Percentiles rank a stretch among this genome's conserved stretches.
These are phyloP conservation scores for Cytidiella melzeri DNA, from an alignment of 768 basidiomycete species.

Conservation along the genomic window DNA sequence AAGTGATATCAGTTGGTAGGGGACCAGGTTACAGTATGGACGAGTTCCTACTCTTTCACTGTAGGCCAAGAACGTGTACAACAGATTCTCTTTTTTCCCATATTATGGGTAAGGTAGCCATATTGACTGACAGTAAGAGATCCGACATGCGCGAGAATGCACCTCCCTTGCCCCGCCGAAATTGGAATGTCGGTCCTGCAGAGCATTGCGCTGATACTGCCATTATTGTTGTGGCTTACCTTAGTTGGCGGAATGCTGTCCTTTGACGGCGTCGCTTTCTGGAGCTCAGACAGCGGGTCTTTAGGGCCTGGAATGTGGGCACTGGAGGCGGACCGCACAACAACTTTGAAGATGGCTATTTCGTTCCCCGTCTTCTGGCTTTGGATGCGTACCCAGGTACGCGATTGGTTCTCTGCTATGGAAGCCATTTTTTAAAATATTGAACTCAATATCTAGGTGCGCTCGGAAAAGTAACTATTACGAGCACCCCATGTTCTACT, in stretches of 20 bases:
- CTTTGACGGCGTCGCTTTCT: conserved; percentile 20
- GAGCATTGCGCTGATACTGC: conserved; percentile 1
- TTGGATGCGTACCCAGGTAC: conserved; percentile 17
- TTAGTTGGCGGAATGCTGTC: conserved; percentile 17
- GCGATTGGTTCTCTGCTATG: too few relatives aligned
- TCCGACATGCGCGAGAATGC: too few relatives aligned
- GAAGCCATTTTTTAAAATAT: too few relatives aligned
- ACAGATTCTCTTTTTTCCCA: too few relatives aligned
- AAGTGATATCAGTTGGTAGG: too few relatives aligned
- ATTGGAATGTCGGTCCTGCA: conserved; percentile 11
- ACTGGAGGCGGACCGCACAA: conserved; percentile 17
- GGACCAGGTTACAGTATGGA: too few relatives aligned
- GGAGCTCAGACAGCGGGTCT: conserved; percentile 15
- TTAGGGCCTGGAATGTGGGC: conserved; percentile 21
- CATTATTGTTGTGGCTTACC: conserved; percentile 3
- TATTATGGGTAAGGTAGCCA: too few relatives aligned
- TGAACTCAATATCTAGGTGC: conserved; percentile 34
- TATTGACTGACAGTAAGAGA: too few relatives aligned
- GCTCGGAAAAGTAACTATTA: conserved; percentile 43
- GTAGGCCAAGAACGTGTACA: too few relatives aligned
- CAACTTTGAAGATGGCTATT: neutral
- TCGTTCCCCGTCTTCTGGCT: conserved; percentile 15
- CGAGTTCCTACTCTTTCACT: too few relatives aligned
- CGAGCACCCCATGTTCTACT: conserved; percentile 43
- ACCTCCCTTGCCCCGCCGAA: too few relatives aligned